phyloP scores from a whole-genome alignment of 306 rosid genomes.

The Prunus persica region Prunus_persica_NCBIv2 NC_034015.1:12655001-12655500 shows the following conservation, averaged over 20 bases:
- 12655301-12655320: slow-evolving; percentile 82
- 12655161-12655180: slow-evolving; percentile 92
- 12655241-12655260: slow-evolving; percentile 73
- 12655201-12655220: slow-evolving; percentile 70
- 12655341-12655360: slow-evolving; percentile 68
- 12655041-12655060: slow-evolving; percentile 96
- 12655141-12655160: slow-evolving; percentile 69
- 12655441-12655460: slow-evolving; percentile 52
- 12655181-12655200: slow-evolving; percentile 93
- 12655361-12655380: slow-evolving; percentile 41
- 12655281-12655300: slow-evolving; percentile 65
- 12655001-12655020: slow-evolving; percentile 73
- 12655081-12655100: slow-evolving; percentile 92
- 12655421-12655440: slow-evolving; percentile 53
- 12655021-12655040: slow-evolving; percentile 80
- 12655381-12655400: slow-evolving; percentile 65
- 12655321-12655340: slow-evolving; percentile 83
- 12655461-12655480: slow-evolving; percentile 53
- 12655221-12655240: slow-evolving; percentile 64
- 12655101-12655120: slow-evolving; percentile 89
- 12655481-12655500: slow-evolving; percentile 57
- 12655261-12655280: slow-evolving; percentile 91
- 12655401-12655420: slow-evolving; percentile 39
- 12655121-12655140: slow-evolving; percentile 78
- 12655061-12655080: slow-evolving; percentile 93